These are phyloP conservation scores for Alnus glutinosa DNA, from an alignment of 306 rosid species.

Conservation along the genomic window DNA sequence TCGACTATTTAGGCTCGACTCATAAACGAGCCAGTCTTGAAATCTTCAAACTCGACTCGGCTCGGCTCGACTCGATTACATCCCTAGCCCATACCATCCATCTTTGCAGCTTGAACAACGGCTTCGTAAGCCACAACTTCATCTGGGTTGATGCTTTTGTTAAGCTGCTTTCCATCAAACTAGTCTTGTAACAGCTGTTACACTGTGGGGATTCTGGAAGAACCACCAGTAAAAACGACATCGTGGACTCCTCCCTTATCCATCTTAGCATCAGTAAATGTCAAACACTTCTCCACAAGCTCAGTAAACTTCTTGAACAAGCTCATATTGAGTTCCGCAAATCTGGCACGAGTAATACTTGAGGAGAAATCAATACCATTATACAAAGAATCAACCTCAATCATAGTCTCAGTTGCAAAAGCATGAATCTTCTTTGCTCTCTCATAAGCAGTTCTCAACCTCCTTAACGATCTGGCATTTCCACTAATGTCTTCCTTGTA, in stretches of 20 bases:
- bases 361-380: conserved; percentile 18
- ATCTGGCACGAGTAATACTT: conserved; percentile 21
- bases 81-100: neutral
- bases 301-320: conserved; percentile 15
- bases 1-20: too few relatives aligned
- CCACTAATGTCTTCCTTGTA: conserved; percentile 17
- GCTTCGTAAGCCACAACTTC: conserved; percentile 28
- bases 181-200: too few relatives aligned
- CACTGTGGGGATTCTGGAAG: neutral
- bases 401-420: neutral
- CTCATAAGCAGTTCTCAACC: conserved; percentile 14
- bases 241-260: conserved; percentile 2
- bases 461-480: neutral
- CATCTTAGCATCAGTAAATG: conserved; percentile 25
- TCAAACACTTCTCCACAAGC: conserved; percentile 29
- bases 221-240: conserved; percentile 25
- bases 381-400: conserved; percentile 8
- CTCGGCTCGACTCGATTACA: too few relatives aligned
- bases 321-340: conserved; percentile 18
- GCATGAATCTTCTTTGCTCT: conserved; percentile 14
- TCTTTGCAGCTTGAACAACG: conserved; percentile 2
- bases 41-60: too few relatives aligned
- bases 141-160: conserved; percentile 22
- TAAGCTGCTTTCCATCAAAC: neutral
- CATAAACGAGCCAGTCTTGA: too few relatives aligned